Base-by-base conservation (phyloP, 2,329 filamentous ascomycete species). In the Gliomastix tumulicola region DNA sequence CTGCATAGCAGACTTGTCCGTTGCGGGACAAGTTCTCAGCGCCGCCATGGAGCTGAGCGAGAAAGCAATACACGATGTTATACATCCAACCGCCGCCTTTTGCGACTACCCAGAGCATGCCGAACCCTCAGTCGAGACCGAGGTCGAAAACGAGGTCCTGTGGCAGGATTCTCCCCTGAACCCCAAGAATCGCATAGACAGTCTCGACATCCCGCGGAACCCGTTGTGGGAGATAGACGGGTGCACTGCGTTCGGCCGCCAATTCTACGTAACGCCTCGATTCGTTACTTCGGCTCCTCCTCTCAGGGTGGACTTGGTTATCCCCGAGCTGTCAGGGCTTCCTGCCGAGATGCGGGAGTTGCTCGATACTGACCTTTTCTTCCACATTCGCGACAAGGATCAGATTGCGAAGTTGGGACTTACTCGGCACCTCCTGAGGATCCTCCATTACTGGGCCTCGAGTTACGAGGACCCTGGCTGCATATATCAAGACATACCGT, bases 151-250 rank as follows among this genome's bases (percentile, higher is more conserved):
- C n/a, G 33, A 33, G 8, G 21, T 7, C 22, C 35, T 46, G 12
- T 79, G 75, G 75, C 50, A 55, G 11, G 41, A 50, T 4, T 79
- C 74, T 6, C 54, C 60, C 28, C 58, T 79, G 30, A 80, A 80
- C 43, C 76, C 75, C 7, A 76, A 74, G 50, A 79, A 78, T 47
- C 66, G 75, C 40, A 71, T 79, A 49, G 66, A 79, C 49, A 76
- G 71, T 43, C 65, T 80, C 13, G 64, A 62, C 4, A 53, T 59
- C 7, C 63, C 65, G 3, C 34, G 46, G 12, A 45, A 55, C 1
- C 65, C 73, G 3, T 52, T 72, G 7, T 81, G 76, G 75, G 65
- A 71, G 22, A 68, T 81, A 33, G 75, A 80, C 44, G 75, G 76
- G 34, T 74, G 68, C 45, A 69, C 71, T 17, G 69, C 66, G 15